Evolutionary conservation across 1,139 yeast species (phyloP).

Genomic region (Pichia sp.): DNA sequence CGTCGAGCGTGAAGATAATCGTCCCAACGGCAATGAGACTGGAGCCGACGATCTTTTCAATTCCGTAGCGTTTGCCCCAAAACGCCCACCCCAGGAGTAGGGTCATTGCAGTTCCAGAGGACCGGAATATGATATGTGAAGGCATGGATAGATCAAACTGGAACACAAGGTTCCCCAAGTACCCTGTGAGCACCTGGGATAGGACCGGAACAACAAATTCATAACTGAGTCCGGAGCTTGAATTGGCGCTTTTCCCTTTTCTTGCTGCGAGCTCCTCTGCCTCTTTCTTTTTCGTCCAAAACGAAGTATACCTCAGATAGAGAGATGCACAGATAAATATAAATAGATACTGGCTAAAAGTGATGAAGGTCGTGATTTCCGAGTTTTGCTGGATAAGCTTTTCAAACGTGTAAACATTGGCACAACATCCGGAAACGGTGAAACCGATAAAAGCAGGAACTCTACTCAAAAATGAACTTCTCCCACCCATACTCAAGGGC

Average conservation of each 20-base stretch:
- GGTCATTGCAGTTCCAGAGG: constrained; percentile 61
- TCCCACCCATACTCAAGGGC: not conserved
- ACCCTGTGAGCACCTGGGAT: constrained; percentile 10
- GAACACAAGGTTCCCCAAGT: constrained; percentile 56
- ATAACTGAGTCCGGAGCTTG: not conserved
- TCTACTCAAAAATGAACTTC: not conserved
- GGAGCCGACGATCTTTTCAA: constrained; percentile 47
- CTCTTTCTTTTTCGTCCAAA: constrained; percentile 3
- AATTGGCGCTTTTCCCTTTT: not conserved
- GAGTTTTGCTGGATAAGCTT: constrained; percentile 39
- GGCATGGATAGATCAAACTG: constrained; percentile 59
- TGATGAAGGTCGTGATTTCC: constrained; percentile 48
- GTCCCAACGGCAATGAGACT: constrained; percentile 54
- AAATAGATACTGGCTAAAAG: constrained; percentile 57
- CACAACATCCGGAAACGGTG: constrained; percentile 72
- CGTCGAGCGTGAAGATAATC: constrained; percentile 41
- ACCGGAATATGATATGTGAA: constrained; percentile 61
- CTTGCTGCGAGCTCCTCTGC: not conserved
- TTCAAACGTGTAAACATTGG: constrained; percentile 63
- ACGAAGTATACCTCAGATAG: constrained; percentile 4
- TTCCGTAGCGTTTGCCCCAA: constrained; percentile 44
- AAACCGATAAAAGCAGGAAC: constrained; percentile 29
- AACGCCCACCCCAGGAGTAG: constrained; percentile 52
- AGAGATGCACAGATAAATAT: constrained; percentile 37
- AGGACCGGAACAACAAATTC: constrained; percentile 13